Base-by-base conservation (phyloP, 768 basidiomycete species). In the Boletellus emodensis region DNA sequence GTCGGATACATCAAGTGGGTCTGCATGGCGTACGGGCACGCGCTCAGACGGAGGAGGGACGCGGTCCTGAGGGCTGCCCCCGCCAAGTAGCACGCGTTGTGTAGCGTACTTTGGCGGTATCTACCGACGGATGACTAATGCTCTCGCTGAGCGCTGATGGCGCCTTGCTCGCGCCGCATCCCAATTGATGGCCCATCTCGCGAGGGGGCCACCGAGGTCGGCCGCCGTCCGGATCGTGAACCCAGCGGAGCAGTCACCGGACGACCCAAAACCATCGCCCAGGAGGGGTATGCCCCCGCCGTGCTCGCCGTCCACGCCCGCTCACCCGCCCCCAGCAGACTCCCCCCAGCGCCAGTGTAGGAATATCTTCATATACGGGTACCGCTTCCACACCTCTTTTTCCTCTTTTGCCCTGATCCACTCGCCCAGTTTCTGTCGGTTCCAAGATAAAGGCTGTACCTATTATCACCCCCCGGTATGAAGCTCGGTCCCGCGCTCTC, bases 331-430 rank as follows among this genome's bases (percentile, higher is more conserved):
- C 13, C 39, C 37, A 20, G 37, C 62, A 88, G 86, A 89, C 71
- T 75, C 81, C 40, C 76, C 79, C 13, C 83, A 85, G 66, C 81
- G 86, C 46, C 87, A 93, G 61, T 96, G 93, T 71, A 83, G 89
- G 63, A 95, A 96, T 74, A 83, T 94, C 45, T 73, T 88, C 66
- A 94, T 95, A 55, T 88, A 94, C 64, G 93, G 94, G 92, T 94
- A 71, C 56, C 67, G 3, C 56, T 34, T 5, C 10, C 10, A 32
- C 37, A n/a, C 9, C 6, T 26, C 24, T 7, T 26, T 26, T 7
- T 33, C 6, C 18, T 7, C 30, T 7, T 4, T 53, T 26, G 28
- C 28, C 28, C 33, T 58, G 14, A 55, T 44, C n/a, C 15, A 0
- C 43, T 17, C 17, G 24, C 35, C 8, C 50, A 93, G 91, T 37